Percentiles rank a stretch among this genome's conserved stretches.
Conservation (phyloP, 2,329 filamentous ascomycete genomes). For the Hypoxylon sp. region DNA sequence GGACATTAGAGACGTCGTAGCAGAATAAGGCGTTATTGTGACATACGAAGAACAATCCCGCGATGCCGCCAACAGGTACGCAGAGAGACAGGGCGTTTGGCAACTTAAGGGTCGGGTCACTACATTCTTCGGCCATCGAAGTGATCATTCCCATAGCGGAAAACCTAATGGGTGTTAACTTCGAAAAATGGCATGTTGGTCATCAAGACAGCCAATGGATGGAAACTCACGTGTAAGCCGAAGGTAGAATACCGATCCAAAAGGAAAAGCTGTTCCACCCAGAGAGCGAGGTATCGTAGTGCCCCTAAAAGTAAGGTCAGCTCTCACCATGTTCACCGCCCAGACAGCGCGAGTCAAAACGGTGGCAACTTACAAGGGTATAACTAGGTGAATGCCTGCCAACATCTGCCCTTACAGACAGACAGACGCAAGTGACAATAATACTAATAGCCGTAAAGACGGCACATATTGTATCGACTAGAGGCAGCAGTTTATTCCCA, state of each 20-base stretch:
- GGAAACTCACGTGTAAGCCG: constrained; percentile 63
- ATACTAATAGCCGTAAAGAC: constrained; percentile 70
- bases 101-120: constrained; percentile 66
- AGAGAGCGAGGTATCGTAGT: constrained; percentile 69
- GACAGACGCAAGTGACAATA: constrained; percentile 68
- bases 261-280: constrained; percentile 74
- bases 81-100: constrained; percentile 67
- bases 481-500: constrained; percentile 70
- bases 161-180: constrained; percentile 56
- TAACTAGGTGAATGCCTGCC: constrained; percentile 67
- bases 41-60: constrained; percentile 67
- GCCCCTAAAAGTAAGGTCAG: constrained; percentile 52
- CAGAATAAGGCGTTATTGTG: background rate
- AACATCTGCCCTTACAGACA: constrained; percentile 67
- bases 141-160: constrained; percentile 74
- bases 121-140: constrained; percentile 73
- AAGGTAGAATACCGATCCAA: constrained; percentile 73
- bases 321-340: background rate
- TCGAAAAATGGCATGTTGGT: background rate
- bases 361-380: constrained; percentile 57
- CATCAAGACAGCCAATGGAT: background rate
- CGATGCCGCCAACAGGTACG: constrained; percentile 67
- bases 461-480: constrained; percentile 71
- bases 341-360: background rate
- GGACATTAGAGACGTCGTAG: background rate